Percentiles rank a stretch among this genome's conserved stretches.
Evolutionary conservation across 2,329 filamentous ascomycete genomes (phyloP).

Genomic region (Polytolypa hystricis): DNA sequence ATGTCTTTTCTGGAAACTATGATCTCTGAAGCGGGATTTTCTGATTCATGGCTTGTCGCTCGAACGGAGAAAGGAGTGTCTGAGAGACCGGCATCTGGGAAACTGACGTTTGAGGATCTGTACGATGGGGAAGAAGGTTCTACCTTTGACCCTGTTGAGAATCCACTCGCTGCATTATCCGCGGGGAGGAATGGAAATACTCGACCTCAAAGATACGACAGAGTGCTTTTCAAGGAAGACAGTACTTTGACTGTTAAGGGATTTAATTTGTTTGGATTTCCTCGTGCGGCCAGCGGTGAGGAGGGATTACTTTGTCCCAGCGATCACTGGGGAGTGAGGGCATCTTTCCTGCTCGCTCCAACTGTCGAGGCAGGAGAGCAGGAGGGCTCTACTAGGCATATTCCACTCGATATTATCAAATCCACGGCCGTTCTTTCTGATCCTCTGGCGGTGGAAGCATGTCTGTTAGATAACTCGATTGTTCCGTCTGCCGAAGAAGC

Average conservation of each 20-base stretch:
- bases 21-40: slow-evolving; percentile 37
- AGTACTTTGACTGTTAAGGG: slow-evolving; percentile 29
- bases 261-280: slow-evolving; percentile 50
- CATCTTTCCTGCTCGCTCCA: slow-evolving; percentile 5
- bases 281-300: slow-evolving; percentile 16
- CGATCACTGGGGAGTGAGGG: slow-evolving; percentile 20
- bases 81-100: slow-evolving; percentile 21
- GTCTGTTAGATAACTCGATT: slow-evolving; percentile 28
- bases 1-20: slow-evolving; percentile 38
- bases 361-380: not conserved
- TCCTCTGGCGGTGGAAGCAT: slow-evolving; percentile 24
- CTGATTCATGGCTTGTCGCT: slow-evolving; percentile 43
- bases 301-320: slow-evolving; percentile 19
- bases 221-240: slow-evolving; percentile 43
- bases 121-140: slow-evolving; percentile 53
- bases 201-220: slow-evolving; percentile 55
- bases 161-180: slow-evolving; percentile 44
- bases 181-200: slow-evolving; percentile 39
- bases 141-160: slow-evolving; percentile 51
- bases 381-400: not conserved
- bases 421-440: not conserved
- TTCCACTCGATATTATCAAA: not conserved
- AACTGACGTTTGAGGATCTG: slow-evolving; percentile 20
- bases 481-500: slow-evolving; percentile 41
- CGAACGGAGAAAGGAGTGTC: slow-evolving; percentile 35